Evolutionary conservation across 225 moss, liverwort and hornwort genomes (phyloP).

Genomic region (Marchantia polymorpha): DNA sequence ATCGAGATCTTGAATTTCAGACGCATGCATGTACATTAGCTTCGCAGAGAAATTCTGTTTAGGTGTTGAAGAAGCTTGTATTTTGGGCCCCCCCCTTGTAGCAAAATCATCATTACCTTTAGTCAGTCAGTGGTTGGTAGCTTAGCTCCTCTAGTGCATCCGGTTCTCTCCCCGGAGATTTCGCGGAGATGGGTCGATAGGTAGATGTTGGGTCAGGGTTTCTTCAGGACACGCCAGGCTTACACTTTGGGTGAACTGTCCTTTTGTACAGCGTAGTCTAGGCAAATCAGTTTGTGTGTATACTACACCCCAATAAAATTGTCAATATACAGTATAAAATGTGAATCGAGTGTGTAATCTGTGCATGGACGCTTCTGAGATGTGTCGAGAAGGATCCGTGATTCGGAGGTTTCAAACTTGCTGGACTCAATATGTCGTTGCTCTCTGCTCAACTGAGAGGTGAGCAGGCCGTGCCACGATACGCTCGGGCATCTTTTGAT

Average conservation of each 20-base stretch:
- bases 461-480: too few species aligned
- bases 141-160: not conserved
- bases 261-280: slow-evolving; percentile 14
- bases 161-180: not conserved
- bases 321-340: slow-evolving; percentile 3
- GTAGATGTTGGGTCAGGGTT: not conserved
- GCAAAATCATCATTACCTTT: not conserved
- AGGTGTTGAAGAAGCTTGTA: slow-evolving; percentile 6
- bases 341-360: not conserved
- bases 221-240: not conserved
- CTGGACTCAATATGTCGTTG: too few species aligned
- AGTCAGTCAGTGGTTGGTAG: not conserved
- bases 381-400: too few species aligned
- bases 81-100: slow-evolving; percentile 4
- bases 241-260: not conserved
- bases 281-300: slow-evolving; percentile 2
- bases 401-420: too few species aligned
- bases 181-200: not conserved
- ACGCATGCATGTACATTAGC: slow-evolving; percentile 11
- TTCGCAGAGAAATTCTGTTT: slow-evolving; percentile 2
- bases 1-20: not conserved
- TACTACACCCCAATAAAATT: not conserved
- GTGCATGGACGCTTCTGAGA: not conserved
- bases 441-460: too few species aligned
- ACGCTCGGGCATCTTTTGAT: too few species aligned